A percentile compares a stretch with the other conserved stretches of the same genome.
Evolutionary conservation across 2,329 filamentous ascomycete genomes (phyloP).

Genomic region (Colletotrichum sojae): DNA sequence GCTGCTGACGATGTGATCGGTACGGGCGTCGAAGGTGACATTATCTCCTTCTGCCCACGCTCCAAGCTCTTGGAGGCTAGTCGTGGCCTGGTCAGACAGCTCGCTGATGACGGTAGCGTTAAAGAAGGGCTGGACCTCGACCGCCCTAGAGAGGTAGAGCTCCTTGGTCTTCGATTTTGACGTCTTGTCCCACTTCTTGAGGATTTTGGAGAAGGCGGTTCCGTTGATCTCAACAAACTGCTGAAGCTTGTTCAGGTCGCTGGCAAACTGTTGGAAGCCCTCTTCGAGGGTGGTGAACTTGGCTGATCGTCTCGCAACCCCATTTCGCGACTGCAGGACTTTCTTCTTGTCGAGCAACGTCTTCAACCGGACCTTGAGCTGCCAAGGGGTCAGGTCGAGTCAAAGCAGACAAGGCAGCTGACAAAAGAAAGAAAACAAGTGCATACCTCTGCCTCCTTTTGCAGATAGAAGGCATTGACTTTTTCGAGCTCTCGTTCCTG

Average conservation of each 20-base stretch:
- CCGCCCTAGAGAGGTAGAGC: slow-evolving; percentile 93
- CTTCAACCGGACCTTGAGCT: slow-evolving; percentile 94
- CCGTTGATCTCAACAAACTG: slow-evolving; percentile 99
- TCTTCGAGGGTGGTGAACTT: slow-evolving; percentile 97
- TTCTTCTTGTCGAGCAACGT: slow-evolving; percentile 96
- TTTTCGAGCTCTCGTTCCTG: slow-evolving; percentile 98
- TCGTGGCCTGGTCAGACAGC: slow-evolving; percentile 95
- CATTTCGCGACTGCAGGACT: slow-evolving; percentile 82
- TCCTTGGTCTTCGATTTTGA: slow-evolving; percentile 99
- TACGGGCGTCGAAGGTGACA: slow-evolving; percentile 79
- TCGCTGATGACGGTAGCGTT: slow-evolving; percentile 97
- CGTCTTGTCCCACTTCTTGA: slow-evolving; percentile 99
- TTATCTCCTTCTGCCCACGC: slow-evolving; percentile 98
- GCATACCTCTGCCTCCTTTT: slow-evolving; percentile 95
- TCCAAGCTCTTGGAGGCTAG: slow-evolving; percentile 93
- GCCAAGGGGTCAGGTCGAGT: slow-evolving; percentile 32
- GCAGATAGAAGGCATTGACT: slow-evolving; percentile 97
- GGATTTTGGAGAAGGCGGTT: slow-evolving; percentile 96
- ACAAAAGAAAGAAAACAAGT: slow-evolving; percentile 5
- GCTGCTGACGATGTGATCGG: slow-evolving; percentile 76
- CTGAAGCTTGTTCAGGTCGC: slow-evolving; percentile 96
- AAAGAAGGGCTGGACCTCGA: slow-evolving; percentile 98
- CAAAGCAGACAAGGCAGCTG: slow-evolving; percentile 4
- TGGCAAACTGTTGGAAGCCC: slow-evolving; percentile 97
- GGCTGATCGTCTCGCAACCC: slow-evolving; percentile 86